Percentiles rank a stretch among this genome's conserved stretches.
These are phyloP conservation scores for Fusarium transvaalense DNA, from an alignment of 2,329 filamentous ascomycete species.

Conservation along the genomic window DNA sequence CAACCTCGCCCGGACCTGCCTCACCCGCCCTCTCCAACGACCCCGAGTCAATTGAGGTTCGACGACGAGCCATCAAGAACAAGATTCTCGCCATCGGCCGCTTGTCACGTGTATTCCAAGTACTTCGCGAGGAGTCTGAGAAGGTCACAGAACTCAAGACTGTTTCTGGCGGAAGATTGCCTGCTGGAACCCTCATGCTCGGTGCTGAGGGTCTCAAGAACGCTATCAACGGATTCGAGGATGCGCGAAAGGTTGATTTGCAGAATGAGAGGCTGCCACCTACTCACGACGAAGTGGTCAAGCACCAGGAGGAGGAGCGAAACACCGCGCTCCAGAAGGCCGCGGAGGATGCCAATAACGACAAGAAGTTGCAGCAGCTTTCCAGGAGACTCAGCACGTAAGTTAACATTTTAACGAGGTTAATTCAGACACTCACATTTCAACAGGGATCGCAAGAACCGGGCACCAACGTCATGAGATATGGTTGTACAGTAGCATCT, in stretches of 20 bases:
- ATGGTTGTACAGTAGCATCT: constrained; percentile 47
- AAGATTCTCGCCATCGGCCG: constrained; percentile 98
- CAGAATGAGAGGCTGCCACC: constrained; percentile 97
- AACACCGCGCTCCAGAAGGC: constrained; percentile 88
- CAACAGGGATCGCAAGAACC: constrained; percentile 49
- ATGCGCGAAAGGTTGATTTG: constrained; percentile 94
- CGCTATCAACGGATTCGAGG: constrained; percentile 95
- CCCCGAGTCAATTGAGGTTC: constrained; percentile 90
- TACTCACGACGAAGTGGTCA: constrained; percentile 89
- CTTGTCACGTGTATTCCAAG: constrained; percentile 97
- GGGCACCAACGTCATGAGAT: constrained; percentile 46
- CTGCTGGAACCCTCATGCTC: constrained; percentile 96
- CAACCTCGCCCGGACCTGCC: constrained; percentile 74
- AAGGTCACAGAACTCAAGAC: constrained; percentile 98
- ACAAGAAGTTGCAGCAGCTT: constrained; percentile 85
- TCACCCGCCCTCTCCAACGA: constrained; percentile 79
- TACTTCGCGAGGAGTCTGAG: constrained; percentile 96
- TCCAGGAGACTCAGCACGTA: constrained; percentile 96
- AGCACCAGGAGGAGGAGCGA: constrained; percentile 84
- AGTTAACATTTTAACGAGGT: constrained; percentile 23
- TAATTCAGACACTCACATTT: neutral
- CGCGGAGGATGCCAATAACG: constrained; percentile 89
- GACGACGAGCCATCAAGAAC: constrained; percentile 98
- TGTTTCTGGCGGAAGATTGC: constrained; percentile 89
- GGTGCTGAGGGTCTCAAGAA: constrained; percentile 99